phyloP scores from a whole-genome alignment of 208 protist genomes.

The Naegleria gruberi region DNA sequence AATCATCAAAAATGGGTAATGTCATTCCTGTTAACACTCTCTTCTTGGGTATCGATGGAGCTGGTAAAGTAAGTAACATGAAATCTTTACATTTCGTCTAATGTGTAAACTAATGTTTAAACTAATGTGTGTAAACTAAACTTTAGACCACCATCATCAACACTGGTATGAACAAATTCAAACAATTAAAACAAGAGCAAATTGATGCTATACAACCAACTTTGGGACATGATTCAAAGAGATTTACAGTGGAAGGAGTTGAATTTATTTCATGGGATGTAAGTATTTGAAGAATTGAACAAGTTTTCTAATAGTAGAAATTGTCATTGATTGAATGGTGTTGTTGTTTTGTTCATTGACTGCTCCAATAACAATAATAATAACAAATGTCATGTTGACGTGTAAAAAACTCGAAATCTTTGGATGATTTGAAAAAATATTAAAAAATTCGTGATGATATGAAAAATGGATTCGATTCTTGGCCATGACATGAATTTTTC shows the following conservation, averaged over 20 bases:
- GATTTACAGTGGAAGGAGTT: background rate
- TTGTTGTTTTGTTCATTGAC: background rate
- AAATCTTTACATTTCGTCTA: background rate
- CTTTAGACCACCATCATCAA: constrained; percentile 10
- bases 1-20: constrained; percentile 20
- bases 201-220: background rate
- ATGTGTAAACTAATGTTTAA: background rate
- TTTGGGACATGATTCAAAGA: background rate
- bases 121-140: background rate
- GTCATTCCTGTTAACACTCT: background rate
- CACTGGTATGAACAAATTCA: background rate
- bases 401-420: no score
- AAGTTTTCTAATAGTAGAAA: background rate
- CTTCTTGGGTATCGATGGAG: background rate
- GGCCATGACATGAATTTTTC: no score
- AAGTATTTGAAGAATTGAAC: background rate
- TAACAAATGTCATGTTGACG: no score
- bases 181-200: background rate
- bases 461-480: no score
- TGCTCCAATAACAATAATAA: no score
- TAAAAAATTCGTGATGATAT: no score
- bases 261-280: background rate
- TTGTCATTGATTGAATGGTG: background rate
- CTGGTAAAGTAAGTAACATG: background rate
- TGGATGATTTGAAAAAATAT: no score